Percentiles rank a stretch among this genome's conserved stretches.
Evolutionary conservation across 257 asterid genomes (phyloP).

Genomic region (Solanum acaule): DNA sequence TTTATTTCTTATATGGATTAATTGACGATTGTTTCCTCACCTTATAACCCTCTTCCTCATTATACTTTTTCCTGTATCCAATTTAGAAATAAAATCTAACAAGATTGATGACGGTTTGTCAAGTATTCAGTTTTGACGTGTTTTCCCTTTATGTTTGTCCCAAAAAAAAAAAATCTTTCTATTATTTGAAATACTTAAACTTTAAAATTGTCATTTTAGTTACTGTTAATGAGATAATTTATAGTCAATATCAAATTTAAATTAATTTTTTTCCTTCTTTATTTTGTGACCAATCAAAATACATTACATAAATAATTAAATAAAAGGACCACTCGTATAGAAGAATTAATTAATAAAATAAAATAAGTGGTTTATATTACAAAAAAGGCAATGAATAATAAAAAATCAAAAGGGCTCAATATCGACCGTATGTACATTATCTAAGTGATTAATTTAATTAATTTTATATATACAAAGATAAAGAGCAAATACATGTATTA

Average conservation of each 20-base stretch:
- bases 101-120: neutral
- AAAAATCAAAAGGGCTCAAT: neutral
- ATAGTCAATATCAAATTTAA: neutral
- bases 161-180: neutral
- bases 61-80: neutral
- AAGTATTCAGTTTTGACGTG: accelerated
- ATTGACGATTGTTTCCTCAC: neutral
- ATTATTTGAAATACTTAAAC: neutral
- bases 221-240: neutral
- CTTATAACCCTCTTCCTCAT: neutral
- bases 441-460: neutral
- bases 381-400: neutral
- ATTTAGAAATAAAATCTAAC: too few species aligned
- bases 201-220: neutral
- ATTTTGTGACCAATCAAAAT: neutral
- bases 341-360: neutral
- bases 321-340: too few species aligned
- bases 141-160: neutral
- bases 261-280: neutral
- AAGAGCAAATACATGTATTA: neutral
- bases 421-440: neutral
- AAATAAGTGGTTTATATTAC: neutral
- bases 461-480: neutral
- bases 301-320: neutral
- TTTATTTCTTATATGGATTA: neutral